Evolutionary conservation across 2,329 filamentous ascomycete species (phyloP).

Genomic region (Exophiala viscosa): DNA sequence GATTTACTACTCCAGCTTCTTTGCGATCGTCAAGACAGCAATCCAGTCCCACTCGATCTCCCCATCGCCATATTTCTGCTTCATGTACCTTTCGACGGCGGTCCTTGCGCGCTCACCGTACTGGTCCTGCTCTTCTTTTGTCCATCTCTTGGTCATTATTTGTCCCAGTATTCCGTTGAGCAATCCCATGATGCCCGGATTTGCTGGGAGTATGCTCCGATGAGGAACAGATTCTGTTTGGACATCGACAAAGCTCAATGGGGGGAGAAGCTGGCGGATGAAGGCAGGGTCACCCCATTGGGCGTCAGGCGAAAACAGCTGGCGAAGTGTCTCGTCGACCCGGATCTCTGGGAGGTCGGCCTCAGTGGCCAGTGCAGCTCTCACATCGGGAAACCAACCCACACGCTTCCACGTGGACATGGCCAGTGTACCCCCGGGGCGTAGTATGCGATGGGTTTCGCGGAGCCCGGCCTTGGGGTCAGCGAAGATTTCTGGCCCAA

Average conservation of each 20-base stretch:
- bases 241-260: conserved; percentile 15
- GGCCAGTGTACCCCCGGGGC: conserved; percentile 34
- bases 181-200: conserved; percentile 5
- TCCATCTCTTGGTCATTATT: conserved; percentile 8
- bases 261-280: neutral
- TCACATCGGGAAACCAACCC: conserved; percentile 31
- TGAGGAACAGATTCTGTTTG: conserved; percentile 3
- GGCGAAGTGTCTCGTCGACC: conserved; percentile 15
- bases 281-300: conserved; percentile 11
- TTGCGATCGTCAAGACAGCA: conserved; percentile 33
- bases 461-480: conserved; percentile 34
- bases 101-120: conserved; percentile 7
- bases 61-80: conserved; percentile 15
- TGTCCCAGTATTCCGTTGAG: conserved; percentile 10
- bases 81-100: conserved; percentile 15
- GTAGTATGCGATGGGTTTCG: conserved; percentile 36
- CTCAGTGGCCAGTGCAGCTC: conserved; percentile 30
- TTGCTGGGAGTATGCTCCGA: neutral
- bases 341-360: conserved; percentile 31
- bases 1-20: conserved; percentile 25
- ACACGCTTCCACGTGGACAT: conserved; percentile 38
- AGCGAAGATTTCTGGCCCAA: conserved; percentile 49
- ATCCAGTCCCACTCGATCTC: conserved; percentile 21
- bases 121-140: conserved; percentile 14
- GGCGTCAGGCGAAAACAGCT: neutral